phyloP scores from a whole-genome alignment of 2,329 filamentous ascomycete species.

The Aspergillus neoniger region DNA sequence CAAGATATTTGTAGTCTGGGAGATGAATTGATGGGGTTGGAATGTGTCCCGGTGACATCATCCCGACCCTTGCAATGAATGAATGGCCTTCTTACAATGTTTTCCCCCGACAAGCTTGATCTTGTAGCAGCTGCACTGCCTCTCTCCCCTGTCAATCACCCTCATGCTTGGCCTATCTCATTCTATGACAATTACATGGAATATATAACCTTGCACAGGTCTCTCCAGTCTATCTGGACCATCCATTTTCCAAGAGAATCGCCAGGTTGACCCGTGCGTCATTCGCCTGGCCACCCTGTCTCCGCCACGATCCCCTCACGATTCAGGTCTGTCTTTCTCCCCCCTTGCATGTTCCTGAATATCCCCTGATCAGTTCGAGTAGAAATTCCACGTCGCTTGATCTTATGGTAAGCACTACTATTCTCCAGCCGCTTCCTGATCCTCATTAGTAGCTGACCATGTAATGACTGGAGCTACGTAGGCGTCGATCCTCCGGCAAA shows the following conservation, averaged over 20 bases:
- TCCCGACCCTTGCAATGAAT: background rate
- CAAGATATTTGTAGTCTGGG: no score
- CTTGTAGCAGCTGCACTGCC: background rate
- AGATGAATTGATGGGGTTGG: no score
- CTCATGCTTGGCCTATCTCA: background rate
- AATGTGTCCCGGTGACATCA: background rate
- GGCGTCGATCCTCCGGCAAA: slow-evolving; percentile 81
- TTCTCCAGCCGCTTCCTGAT: no score
- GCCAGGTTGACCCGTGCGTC: background rate
- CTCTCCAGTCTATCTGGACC: background rate
- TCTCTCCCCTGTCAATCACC: background rate
- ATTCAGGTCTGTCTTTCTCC: background rate
- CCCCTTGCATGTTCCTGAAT: background rate
- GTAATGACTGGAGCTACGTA: slow-evolving; percentile 26
- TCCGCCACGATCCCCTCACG: background rate
- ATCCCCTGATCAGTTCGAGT: no score
- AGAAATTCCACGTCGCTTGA: background rate
- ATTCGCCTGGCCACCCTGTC: background rate
- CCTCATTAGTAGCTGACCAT: slow-evolving; percentile 10
- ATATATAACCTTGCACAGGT: background rate
- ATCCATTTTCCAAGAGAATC: background rate
- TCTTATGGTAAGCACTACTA: background rate
- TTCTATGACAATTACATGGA: background rate
- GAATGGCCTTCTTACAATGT: background rate
- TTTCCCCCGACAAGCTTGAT: background rate